Percentiles rank a stretch among this genome's conserved stretches.
phyloP scores from a whole-genome alignment of 2,329 filamentous ascomycete genomes.

The Trichoderma hamatum region DNA sequence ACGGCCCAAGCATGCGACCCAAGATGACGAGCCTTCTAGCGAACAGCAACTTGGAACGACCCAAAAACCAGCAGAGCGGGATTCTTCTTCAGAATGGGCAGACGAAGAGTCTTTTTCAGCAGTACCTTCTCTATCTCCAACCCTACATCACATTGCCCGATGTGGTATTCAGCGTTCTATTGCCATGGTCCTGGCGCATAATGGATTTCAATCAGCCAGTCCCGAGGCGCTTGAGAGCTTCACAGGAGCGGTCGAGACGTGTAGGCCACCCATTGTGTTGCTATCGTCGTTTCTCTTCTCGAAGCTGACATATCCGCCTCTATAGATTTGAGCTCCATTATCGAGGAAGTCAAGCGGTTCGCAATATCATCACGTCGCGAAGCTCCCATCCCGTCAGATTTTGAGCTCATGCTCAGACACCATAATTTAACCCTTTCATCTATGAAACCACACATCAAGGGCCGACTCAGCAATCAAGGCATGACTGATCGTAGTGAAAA shows the following conservation, averaged over 20 bases:
- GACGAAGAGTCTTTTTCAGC: conserved; percentile 18
- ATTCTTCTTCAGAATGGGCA: background rate
- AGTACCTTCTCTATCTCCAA: conserved; percentile 34
- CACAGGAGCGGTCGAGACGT: conserved; percentile 57
- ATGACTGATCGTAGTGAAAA: conserved; percentile 46
- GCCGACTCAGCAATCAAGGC: conserved; percentile 50
- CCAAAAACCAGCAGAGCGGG: background rate
- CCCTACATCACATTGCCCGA: conserved; percentile 41
- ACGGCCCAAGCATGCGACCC: conserved; percentile 32
- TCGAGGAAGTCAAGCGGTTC: conserved; percentile 51
- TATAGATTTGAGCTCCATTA: conserved; percentile 54
- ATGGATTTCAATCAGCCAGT: conserved; percentile 60
- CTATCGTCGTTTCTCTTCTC: background rate
- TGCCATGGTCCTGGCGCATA: conserved; percentile 57
- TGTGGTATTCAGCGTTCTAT: conserved; percentile 57
- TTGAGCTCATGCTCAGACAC: conserved; percentile 54
- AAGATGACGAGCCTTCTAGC: background rate
- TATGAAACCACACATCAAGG: conserved; percentile 59
- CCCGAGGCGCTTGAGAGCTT: conserved; percentile 63
- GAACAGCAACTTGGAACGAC: background rate
- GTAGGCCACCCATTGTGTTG: conserved; percentile 48
- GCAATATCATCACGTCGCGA: conserved; percentile 55
- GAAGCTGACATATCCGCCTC: conserved; percentile 29
- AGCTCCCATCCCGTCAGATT: conserved; percentile 59
- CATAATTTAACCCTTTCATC: conserved; percentile 56